Base-by-base conservation (phyloP, 768 basidiomycete species). In the Nevesoporus exiguus region DNA sequence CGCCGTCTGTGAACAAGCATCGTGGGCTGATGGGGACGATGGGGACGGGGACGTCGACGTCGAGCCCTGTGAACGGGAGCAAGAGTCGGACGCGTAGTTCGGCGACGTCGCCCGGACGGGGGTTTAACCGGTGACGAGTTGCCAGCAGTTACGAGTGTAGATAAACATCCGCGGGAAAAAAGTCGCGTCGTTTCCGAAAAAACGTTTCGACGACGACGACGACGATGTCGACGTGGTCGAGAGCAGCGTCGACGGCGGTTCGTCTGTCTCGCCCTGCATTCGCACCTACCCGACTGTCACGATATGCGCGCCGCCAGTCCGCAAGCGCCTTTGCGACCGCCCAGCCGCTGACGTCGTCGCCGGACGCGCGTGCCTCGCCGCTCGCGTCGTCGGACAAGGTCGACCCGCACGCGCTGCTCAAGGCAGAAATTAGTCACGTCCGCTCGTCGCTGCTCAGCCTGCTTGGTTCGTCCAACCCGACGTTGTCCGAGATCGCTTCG, bases 381-480 rank as follows among this genome's bases (percentile, higher is more conserved):
- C 61, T 56, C 30, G 27, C 62, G 45, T 50, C 68, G 11, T 30
- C 63, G 27, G 40, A 50, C 49, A 52, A 60, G 44, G 63, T 76
- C 27, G 87, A 93, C 66, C 90, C 93, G 24, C 82, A 85, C 63
- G 63, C 74, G 10, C 73, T 94, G 40, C 81, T 97, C 55, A 80
- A 82, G 39, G 72, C 84, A 15, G 90, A 98, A 66, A 80, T 98
- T 31, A 68, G 78, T 24, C 76, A 79, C 51, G 76, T 99, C 39
- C 85, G 87, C 53, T 77, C 80, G 19, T 86, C 82, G 47, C 77
- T 98, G 41, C 76, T 93, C 55, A 74, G 77, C 55, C 79, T 98
- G 37, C 80, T 98, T 7, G 94, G 93, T 19, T 87, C 90, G 3
- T 88, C 93, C 8, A 92, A 98, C 69, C 90, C 96, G 1, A 83